Evolutionary conservation across 805 yeast genomes (phyloP).

Genomic region (Huiozyma sinensis): DNA sequence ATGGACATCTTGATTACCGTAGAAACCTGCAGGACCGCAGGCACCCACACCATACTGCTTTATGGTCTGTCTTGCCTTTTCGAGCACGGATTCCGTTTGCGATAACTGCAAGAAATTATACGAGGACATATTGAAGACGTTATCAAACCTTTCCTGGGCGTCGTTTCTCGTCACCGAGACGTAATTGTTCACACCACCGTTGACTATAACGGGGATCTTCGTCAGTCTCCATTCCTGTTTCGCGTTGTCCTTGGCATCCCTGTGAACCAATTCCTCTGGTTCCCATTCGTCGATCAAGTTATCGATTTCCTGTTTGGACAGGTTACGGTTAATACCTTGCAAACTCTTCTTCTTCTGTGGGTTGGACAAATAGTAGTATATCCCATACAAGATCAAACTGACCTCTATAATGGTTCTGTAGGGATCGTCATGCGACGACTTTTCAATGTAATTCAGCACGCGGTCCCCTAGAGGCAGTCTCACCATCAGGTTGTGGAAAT

Average conservation of each 20-base stretch:
- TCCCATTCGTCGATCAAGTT: slow-evolving; percentile 84
- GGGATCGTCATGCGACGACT: slow-evolving; percentile 91
- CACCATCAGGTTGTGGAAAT: slow-evolving; percentile 8
- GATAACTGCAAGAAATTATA: slow-evolving; percentile 63
- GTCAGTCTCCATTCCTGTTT: slow-evolving; percentile 43
- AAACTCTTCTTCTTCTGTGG: slow-evolving; percentile 67
- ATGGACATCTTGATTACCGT: slow-evolving; percentile 91
- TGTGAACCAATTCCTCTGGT: slow-evolving; percentile 71
- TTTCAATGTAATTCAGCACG: slow-evolving; percentile 58
- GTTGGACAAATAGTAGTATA: slow-evolving; percentile 64
- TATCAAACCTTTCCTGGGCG: slow-evolving; percentile 19
- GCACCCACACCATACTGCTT: slow-evolving; percentile 86
- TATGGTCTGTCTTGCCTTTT: slow-evolving; percentile 48
- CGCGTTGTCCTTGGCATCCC: slow-evolving; percentile 34
- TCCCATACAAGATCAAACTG: slow-evolving; percentile 65
- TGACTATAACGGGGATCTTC: slow-evolving; percentile 52
- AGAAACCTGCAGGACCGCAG: slow-evolving; percentile 96
- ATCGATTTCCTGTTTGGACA: slow-evolving; percentile 57
- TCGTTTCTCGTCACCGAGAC: slow-evolving; percentile 21
- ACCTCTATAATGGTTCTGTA: slow-evolving; percentile 76
- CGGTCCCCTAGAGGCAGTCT: slow-evolving; percentile 22
- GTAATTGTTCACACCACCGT: slow-evolving; percentile 35
- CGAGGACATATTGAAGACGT: slow-evolving; percentile 57
- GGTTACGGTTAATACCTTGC: slow-evolving; percentile 56
- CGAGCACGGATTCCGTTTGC: slow-evolving; percentile 34